Evolutionary conservation across 441 rosid genomes (phyloP), one percentile per base, ranked within the genome.

Genomic region (Mallotus japonicus): DNA sequence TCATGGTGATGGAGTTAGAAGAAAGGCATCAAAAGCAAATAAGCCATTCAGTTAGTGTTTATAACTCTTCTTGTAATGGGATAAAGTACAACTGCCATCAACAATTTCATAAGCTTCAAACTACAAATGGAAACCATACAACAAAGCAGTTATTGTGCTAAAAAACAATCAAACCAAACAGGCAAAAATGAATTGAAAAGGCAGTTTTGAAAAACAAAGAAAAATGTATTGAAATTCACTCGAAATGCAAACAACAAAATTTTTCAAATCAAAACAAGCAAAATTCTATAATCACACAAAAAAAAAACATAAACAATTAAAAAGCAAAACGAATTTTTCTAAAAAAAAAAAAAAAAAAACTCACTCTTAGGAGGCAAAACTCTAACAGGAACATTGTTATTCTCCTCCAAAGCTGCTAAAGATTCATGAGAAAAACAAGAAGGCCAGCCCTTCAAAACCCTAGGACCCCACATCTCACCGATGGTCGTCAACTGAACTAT

Each of bases 391-490:
- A 83, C 69, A 16, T 81, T 55, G 17, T 56, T 54, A 54, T 5
- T 75, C 42, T 85, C 84, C 64, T 87, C 79, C 70, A 84, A 47
- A 50, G 78, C 72, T 28, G 85, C 20, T n/a, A 81, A 77, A 47
- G 88, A 75, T 53, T 85, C 92, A 34, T 78, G 83, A 50, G 82
- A 77, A 71, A 85, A 84, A 85, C 96, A 91, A 59, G 90, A 82
- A 67, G 97, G 97, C 95, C 96, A 91, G 3, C 94, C 92, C 79
- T 85, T 91, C 80, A 93, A 83, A 34, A 89, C 84, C 75, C 91
- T 78, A 8, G 98, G 98, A 7, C 93, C 95, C 99, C 99, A 91
- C 70, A 86, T 82, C 79, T 90, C 96, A 3, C 97, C 95, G 75
- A 92, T 50, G 53, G 97, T 88, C 62, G 93, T 88, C 82, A 93